phyloP scores from a whole-genome alignment of 495 filamentous ascomycete genomes.

The Tuber magnatum region DNA sequence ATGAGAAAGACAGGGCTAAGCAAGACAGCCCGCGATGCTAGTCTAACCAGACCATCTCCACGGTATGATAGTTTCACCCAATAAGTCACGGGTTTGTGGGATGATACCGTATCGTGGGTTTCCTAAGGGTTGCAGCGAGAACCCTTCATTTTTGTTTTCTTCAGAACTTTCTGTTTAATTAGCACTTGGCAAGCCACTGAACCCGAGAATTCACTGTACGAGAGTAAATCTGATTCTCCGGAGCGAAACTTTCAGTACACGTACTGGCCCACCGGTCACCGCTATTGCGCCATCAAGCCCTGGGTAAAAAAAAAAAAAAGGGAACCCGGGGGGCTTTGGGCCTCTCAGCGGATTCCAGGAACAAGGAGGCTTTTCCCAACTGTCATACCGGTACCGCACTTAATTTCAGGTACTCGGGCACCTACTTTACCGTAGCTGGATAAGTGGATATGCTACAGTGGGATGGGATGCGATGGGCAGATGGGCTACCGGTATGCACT shows the following conservation, averaged over 20 bases:
- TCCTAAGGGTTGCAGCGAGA: not conserved
- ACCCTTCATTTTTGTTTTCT: not conserved
- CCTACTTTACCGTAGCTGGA: not conserved
- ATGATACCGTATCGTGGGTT: not conserved
- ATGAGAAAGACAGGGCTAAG: not conserved
- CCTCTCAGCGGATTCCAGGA: not conserved
- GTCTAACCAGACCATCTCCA: not conserved
- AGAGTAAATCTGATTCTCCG: not conserved
- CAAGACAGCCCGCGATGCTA: not conserved
- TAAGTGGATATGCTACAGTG: not conserved
- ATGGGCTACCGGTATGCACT: not conserved
- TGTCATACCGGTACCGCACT: not conserved
- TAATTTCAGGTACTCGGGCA: conserved; percentile 1
- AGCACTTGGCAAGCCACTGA: conserved; percentile 3
- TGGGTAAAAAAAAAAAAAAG: not conserved
- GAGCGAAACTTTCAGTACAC: not conserved
- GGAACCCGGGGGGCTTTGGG: not conserved
- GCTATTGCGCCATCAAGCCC: not conserved
- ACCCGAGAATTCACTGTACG: not conserved
- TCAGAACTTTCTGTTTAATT: not conserved
- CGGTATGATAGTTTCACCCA: not conserved
- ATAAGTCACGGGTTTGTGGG: not conserved
- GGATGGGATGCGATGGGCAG: not conserved
- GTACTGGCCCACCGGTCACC: not conserved
- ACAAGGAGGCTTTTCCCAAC: conserved; percentile 1